phyloP scores from a whole-genome alignment of 2,329 filamentous ascomycete species.

The Botrytis deweyae region DNA sequence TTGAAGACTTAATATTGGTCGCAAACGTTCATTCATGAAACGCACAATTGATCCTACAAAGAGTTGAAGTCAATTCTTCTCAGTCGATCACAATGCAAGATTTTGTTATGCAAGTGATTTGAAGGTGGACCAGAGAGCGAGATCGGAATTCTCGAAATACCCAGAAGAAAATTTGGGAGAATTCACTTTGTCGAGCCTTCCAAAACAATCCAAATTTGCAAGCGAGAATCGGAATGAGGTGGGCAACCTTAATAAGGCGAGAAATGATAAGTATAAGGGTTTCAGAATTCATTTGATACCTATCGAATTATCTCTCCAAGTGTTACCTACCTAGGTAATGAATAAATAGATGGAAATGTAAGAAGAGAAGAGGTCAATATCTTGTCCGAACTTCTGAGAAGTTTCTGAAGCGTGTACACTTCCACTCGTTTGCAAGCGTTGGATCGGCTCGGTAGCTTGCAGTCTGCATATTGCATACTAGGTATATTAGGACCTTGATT shows the following conservation, averaged over 20 bases:
- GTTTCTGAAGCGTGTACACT: not conserved
- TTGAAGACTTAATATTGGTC: no score
- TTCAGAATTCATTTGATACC: not conserved
- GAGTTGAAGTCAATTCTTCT: not conserved
- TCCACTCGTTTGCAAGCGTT: not conserved
- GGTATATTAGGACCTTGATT: not conserved
- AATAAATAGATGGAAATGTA: not conserved
- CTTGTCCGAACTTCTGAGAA: not conserved
- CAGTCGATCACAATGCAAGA: not conserved
- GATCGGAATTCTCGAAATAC: not conserved
- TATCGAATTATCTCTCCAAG: no score
- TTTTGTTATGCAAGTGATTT: not conserved
- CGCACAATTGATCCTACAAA: not conserved
- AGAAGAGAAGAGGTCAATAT: not conserved
- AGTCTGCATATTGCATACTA: not conserved
- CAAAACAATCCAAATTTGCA: not conserved
- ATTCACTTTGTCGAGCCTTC: not conserved
- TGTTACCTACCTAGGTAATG: not conserved
- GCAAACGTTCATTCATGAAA: not conserved
- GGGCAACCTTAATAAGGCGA: not conserved
- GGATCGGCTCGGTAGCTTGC: not conserved
- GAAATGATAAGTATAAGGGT: not conserved
- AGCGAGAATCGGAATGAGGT: not conserved
- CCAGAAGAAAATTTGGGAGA: not conserved
- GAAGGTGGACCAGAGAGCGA: not conserved